Evolutionary conservation across 2,329 filamentous ascomycete genomes (phyloP).

Genomic region (Aspergillus bombycis): DNA sequence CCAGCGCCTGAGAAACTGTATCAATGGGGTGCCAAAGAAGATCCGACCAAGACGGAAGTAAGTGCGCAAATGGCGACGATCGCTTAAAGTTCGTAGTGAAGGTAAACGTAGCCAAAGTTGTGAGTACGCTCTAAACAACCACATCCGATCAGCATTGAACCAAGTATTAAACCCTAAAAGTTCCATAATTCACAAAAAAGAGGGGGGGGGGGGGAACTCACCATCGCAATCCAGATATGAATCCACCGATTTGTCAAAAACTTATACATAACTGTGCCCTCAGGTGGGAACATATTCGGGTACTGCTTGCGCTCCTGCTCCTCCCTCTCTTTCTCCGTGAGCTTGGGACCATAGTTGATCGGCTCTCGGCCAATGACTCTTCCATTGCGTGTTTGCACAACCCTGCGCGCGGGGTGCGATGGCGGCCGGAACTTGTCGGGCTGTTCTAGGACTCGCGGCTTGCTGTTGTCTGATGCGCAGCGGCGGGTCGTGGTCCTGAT

Average conservation of each 20-base stretch:
- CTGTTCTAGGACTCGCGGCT: constrained; percentile 76
- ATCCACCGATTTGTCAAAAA: constrained; percentile 77
- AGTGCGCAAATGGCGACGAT: constrained; percentile 77
- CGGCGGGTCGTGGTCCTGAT: constrained; percentile 21
- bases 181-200: neutral
- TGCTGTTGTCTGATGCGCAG: constrained; percentile 43
- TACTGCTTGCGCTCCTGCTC: constrained; percentile 74
- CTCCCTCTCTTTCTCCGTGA: constrained; percentile 67
- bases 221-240: constrained; percentile 82
- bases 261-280: constrained; percentile 80
- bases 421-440: constrained; percentile 89
- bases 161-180: neutral
- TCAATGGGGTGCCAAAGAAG: constrained; percentile 70
- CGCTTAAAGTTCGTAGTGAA: constrained; percentile 77
- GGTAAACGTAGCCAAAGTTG: constrained; percentile 70
- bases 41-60: constrained; percentile 72
- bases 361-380: constrained; percentile 44
- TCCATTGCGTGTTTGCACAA: constrained; percentile 50
- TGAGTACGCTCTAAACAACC: constrained; percentile 62
- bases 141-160: neutral
- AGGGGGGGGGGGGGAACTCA: constrained; percentile 49
- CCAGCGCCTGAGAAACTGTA: constrained; percentile 66
- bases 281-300: constrained; percentile 84
- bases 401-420: constrained; percentile 76
- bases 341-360: constrained; percentile 73